phyloP scores from a whole-genome alignment of 306 rosid genomes.

The Bauhinia variegata region DNA sequence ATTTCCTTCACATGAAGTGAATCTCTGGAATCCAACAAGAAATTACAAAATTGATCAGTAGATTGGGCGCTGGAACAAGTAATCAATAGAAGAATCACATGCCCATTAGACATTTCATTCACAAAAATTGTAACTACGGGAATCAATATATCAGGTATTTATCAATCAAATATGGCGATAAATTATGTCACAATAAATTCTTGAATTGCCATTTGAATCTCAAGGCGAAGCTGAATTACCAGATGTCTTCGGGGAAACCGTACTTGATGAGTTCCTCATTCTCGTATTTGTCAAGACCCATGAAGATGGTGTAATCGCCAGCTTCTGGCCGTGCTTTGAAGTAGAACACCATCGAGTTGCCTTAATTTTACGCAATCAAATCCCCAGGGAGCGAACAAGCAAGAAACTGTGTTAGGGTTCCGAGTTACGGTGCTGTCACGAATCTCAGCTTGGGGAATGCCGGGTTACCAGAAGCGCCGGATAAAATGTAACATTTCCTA shows the following conservation, averaged over 20 bases:
- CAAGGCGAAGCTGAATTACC: slow-evolving; percentile 47
- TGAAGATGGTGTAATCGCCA: slow-evolving; percentile 95
- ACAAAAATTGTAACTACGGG: neutral
- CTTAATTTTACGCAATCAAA: slow-evolving; percentile 29
- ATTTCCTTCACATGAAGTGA: neutral
- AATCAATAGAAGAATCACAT: neutral
- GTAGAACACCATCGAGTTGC: slow-evolving; percentile 81
- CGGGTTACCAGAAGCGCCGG: slow-evolving; percentile 19
- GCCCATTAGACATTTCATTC: neutral
- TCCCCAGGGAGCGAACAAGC: slow-evolving; percentile 9
- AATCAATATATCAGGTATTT: neutral
- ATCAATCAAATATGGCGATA: neutral
- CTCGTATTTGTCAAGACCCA: slow-evolving; percentile 98
- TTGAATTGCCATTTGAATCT: neutral
- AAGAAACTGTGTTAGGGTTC: slow-evolving; percentile 49
- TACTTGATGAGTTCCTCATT: slow-evolving; percentile 99
- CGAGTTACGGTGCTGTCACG: slow-evolving; percentile 19
- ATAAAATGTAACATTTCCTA: slow-evolving; percentile 5
- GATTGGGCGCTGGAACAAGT: neutral
- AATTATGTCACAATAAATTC: neutral
- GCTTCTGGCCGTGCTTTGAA: slow-evolving; percentile 96
- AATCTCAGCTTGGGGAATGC: slow-evolving; percentile 18
- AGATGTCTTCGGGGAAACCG: slow-evolving; percentile 90
- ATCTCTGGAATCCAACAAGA: neutral
- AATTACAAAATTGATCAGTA: slow-evolving; percentile 6